phyloP scores from a whole-genome alignment of 2,329 filamentous ascomycete genomes.

The Penicillium griseofulvum region DNA sequence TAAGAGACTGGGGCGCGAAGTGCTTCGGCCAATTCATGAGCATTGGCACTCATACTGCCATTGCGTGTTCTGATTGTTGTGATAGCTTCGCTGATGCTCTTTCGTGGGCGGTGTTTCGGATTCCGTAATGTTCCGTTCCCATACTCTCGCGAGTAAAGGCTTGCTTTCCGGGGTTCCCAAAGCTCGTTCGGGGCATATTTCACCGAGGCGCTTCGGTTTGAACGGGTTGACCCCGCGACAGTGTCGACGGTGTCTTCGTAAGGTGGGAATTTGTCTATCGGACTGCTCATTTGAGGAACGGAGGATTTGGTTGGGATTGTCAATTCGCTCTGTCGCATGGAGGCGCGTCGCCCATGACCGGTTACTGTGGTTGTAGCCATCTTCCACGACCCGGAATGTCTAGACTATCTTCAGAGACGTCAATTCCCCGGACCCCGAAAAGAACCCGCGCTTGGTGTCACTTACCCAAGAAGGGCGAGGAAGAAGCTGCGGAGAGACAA shows the following conservation, averaged over 20 bases:
- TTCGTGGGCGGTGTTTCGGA: slow-evolving; percentile 66
- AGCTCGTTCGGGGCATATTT: slow-evolving; percentile 47
- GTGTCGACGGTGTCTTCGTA: slow-evolving; percentile 39
- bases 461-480: slow-evolving; percentile 3
- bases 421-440: slow-evolving; percentile 1
- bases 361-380: slow-evolving; percentile 45
- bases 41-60: slow-evolving; percentile 86
- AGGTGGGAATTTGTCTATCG: slow-evolving; percentile 45
- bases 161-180: slow-evolving; percentile 62
- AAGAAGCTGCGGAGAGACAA: neutral
- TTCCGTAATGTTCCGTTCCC: slow-evolving; percentile 34
- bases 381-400: slow-evolving; percentile 9
- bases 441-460: neutral
- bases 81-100: slow-evolving; percentile 87
- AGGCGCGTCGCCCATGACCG: slow-evolving; percentile 40
- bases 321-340: slow-evolving; percentile 37
- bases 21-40: slow-evolving; percentile 87
- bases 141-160: slow-evolving; percentile 46
- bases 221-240: slow-evolving; percentile 25
- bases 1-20: slow-evolving; percentile 86
- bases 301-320: slow-evolving; percentile 30
- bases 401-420: neutral
- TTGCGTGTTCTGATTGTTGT: slow-evolving; percentile 75
- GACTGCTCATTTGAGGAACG: slow-evolving; percentile 34
- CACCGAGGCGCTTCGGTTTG: slow-evolving; percentile 25